A percentile compares a stretch with the other conserved stretches of the same genome.
Evolutionary conservation across 306 rosid species (phyloP).

Genomic region (Oemleria cerasiformis): DNA sequence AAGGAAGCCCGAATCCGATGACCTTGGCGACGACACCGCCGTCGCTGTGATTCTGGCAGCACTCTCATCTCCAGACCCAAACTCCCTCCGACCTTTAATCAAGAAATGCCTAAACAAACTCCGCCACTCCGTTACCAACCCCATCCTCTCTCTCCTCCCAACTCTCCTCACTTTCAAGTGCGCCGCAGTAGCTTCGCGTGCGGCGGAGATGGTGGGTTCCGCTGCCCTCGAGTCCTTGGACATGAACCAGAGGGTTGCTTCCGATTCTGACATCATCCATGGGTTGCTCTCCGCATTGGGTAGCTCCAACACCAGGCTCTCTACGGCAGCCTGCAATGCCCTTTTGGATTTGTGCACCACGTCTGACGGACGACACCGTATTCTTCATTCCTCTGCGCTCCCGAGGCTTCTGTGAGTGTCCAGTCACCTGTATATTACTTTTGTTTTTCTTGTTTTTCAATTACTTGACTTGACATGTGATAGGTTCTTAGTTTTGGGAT

Average conservation of each 20-base stretch:
- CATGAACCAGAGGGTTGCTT: constrained; percentile 49
- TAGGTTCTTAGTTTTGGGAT: constrained; percentile 61
- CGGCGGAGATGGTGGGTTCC: constrained; percentile 44
- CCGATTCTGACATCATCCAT: constrained; percentile 46
- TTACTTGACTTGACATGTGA: constrained; percentile 35
- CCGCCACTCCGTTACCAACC: constrained; percentile 30
- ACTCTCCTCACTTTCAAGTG: constrained; percentile 36
- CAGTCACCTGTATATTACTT: neutral
- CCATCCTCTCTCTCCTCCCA: constrained; percentile 62
- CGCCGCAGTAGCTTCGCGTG: constrained; percentile 30
- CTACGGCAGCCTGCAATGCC: constrained; percentile 66
- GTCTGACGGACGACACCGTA: constrained; percentile 37
- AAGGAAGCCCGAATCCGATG: constrained; percentile 19
- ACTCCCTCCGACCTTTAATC: constrained; percentile 34
- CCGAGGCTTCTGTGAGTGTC: constrained; percentile 57
- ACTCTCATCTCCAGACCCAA: constrained; percentile 28
- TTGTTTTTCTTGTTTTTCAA: constrained; percentile 1
- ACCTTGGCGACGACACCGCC: constrained; percentile 4
- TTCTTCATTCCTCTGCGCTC: constrained; percentile 42
- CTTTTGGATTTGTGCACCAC: constrained; percentile 62
- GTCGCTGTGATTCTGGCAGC: constrained; percentile 55
- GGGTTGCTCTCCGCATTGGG: constrained; percentile 41
- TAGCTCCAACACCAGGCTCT: constrained; percentile 33
- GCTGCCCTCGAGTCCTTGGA: constrained; percentile 58
- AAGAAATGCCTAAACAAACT: constrained; percentile 48